Base-by-base conservation (phyloP, 192 early-diverging fungal species). In the Cetraspora pellucida region DNA sequence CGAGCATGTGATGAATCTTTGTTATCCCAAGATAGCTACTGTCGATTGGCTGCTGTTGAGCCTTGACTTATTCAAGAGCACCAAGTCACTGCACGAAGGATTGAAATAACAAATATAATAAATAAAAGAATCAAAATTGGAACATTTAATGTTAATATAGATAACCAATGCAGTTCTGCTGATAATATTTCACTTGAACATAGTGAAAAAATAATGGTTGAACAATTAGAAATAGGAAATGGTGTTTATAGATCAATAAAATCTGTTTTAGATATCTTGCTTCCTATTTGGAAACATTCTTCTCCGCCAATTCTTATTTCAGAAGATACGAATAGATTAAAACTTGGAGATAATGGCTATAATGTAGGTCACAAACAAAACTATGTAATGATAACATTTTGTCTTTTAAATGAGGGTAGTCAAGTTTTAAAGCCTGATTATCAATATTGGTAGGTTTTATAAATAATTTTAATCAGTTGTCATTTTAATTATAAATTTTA, bases 1-100 rank as follows among this genome's bases (percentile, higher is more conserved):
- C 19, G 58, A 60, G 58, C 58, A 25, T 60, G 58, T 60, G 23
- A 60, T 60, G 23, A 60, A 60, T 60, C 58, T 10, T 60, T 60
- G 10, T 4, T 60, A 60, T 19, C 23, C 3, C 5, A 23, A 23
- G 58, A 60, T 25, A 23, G 23, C n/a, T 60, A 60, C 1, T 23
- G 23, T 19, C 3, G 10, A 9, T 23, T 60, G 11, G 58, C 58
- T 60, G 58, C 58, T 23, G 23, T 60, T 60, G 58, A 60, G 25
- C 10, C 3, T 25, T 25, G 11, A 25, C 58, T 60, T 60, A 30
- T 60, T 23, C 58, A 23, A 10, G 58, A 60, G 25, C 25, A 60
- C 25, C 23, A 11, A 9, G 25, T 60, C 11, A 23, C 21, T 25
- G 23, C n/a, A 23, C 58, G 0, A 25, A 60, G 58, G 10, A 5